Evolutionary conservation across 805 yeast genomes (phyloP).

Genomic region (Saccharomycopsis sp.): DNA sequence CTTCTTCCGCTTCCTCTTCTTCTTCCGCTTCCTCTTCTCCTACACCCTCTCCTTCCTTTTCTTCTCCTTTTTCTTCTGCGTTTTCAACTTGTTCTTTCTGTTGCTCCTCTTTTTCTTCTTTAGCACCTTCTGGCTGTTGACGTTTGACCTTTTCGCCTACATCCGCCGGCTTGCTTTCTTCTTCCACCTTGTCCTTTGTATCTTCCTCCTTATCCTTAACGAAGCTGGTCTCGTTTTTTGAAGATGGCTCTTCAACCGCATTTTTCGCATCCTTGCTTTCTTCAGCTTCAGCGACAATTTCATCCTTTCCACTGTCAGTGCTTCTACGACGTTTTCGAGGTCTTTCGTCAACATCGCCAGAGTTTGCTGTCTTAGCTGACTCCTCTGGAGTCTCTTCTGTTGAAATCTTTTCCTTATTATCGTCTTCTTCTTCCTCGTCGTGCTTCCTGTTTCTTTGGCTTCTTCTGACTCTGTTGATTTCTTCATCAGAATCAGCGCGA

Average conservation of each 20-base stretch:
- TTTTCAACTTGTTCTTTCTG: constrained; percentile 5
- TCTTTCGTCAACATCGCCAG: too few relatives aligned
- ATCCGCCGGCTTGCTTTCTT: too few relatives aligned
- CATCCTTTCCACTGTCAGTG: too few relatives aligned
- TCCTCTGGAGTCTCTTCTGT: constrained; percentile 14
- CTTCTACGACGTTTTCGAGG: too few relatives aligned
- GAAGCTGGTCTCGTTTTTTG: too few relatives aligned
- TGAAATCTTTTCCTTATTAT: constrained; percentile 12
- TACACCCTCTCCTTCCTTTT: constrained; percentile 7
- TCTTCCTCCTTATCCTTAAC: too few relatives aligned
- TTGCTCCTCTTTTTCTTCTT: constrained; percentile 13
- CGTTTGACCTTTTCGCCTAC: constrained; percentile 5
- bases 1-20: constrained; percentile 13
- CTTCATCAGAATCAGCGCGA: not conserved
- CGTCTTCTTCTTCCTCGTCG: constrained; percentile 4
- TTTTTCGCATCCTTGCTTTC: too few relatives aligned
- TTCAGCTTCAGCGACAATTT: too few relatives aligned
- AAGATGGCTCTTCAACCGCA: too few relatives aligned
- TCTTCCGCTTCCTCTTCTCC: constrained; percentile 21
- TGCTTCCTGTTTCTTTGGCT: not conserved
- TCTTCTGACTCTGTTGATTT: not conserved
- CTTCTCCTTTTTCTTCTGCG: constrained; percentile 20
- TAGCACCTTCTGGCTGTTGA: not conserved
- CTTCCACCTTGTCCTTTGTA: too few relatives aligned
- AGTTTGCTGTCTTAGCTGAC: too few relatives aligned